Evolutionary conservation across 2,329 filamentous ascomycete genomes (phyloP), one percentile per base, ranked within the genome.

Genomic region (Phialemoniopsis sp.): DNA sequence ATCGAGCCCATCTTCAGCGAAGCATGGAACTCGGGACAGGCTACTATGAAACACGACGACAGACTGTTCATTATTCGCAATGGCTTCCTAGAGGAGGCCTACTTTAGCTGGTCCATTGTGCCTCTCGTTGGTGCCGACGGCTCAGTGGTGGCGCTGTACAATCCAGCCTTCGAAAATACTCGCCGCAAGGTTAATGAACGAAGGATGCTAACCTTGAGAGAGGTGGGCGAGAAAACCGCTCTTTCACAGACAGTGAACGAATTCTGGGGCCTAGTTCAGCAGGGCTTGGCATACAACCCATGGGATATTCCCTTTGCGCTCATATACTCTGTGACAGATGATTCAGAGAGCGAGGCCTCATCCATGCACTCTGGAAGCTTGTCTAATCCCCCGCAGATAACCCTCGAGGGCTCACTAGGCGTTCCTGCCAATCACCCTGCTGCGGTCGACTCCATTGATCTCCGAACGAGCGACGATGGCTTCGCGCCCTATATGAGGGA

Each of bases 31-130:
- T 84, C 80, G 5, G 88, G 87, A 1, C 82, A 89, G 62, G 84
- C 87, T 1, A 89, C 82, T 0, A 87, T 90, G 84, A 91, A 89
- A 58, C 82, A 90, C 47, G 87, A 93, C 50, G 85, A 91, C 46
- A 80, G 79, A 41, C 67, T 91, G 2, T 89, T 89, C 51, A 73
- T 93, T 26, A 69, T 74, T 34, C 77, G 87, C 8, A 77, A 79
- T 46, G 78, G 80, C 2, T 88, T 77, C 45, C 61, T 88, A 2
- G 86, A 94, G 58, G 87, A 93, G 55, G 81, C 85, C 0, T 91
- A 87, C 55, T 91, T 91, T 56, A 87, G 83, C 12, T 91, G 86
- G 86, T 86, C 81, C 2, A 80, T 91, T 32, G 83, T 91, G 18
- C 87, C 87, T 0, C 70, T 91, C 45, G 76, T 91, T 2, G 87